Base-by-base conservation (phyloP, 768 basidiomycete genomes). In the Cystobasidium tubakii region DNA sequence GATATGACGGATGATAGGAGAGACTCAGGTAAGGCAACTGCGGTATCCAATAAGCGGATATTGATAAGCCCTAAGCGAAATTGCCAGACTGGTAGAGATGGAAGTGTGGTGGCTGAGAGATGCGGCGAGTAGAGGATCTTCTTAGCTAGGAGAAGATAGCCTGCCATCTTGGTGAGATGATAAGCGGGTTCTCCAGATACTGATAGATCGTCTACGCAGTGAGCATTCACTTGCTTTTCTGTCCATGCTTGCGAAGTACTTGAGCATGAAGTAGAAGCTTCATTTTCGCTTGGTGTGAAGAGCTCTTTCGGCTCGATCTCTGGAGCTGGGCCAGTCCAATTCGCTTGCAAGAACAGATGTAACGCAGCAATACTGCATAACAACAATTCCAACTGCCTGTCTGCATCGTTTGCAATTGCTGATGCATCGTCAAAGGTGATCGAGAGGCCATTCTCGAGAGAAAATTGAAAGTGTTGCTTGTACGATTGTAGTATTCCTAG, bases 251-350 rank as follows among this genome's bases (percentile, higher is more conserved):
- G 25, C 72, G 36, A 39, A 21, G 31, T 36, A 15, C 27, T 36
- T 31, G 62, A 33, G 17, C 10, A 13, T 4, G 15, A 19, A n/a
- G 66, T 53, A 42, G 50, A 33, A n/a, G 69, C 69, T 36, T 10
- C 63, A 17, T 72, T 60, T 1, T 80, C 70, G 9, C 57, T 70
- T 44, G 54, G 6, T 0, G 75, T 73, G 39, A 83, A 72, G 21
- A 83, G 66, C 25, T 76, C 82, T 77, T 70, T 0, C 77, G 85
- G 79, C 75, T 81, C 81, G 75, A 93, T 80, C 74, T 87, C 83
- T 53, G 96, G 85, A 78, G 90, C 85, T 1, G 96, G 96, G 4
- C 96, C 96, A 0, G 94, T 97, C 92, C 93, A 99, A 81, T 99
- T 99, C 33, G 84, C 85, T 80, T 99, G 96, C 3, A 93, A 84